Evolutionary conservation across 2,329 filamentous ascomycete species (phyloP).

Genomic region (Hypoxylon sp.): DNA sequence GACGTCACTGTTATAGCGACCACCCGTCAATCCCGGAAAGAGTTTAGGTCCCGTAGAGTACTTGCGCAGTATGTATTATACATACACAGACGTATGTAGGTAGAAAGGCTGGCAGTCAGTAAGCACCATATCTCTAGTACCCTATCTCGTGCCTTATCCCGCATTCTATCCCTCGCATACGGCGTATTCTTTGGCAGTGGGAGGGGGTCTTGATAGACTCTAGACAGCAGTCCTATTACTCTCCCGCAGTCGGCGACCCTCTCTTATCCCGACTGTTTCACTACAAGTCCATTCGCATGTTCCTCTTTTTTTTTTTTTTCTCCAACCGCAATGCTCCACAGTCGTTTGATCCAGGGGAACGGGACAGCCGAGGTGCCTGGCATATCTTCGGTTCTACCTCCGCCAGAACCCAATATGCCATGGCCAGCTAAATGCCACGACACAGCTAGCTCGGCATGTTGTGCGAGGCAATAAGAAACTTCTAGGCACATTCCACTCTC

Average conservation of each 20-base stretch:
- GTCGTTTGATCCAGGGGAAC: slow-evolving; percentile 16
- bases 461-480: slow-evolving; percentile 24
- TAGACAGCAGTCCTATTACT: background rate
- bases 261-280: background rate
- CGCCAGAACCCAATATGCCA: background rate
- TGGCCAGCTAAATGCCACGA: slow-evolving; percentile 16
- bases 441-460: slow-evolving; percentile 18
- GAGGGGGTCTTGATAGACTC: slow-evolving; percentile 6
- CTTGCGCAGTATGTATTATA: too few species aligned
- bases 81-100: too few species aligned
- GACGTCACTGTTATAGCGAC: slow-evolving; percentile 4
- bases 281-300: background rate
- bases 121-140: background rate
- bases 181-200: background rate
- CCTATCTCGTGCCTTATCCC: background rate
- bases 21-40: slow-evolving; percentile 10
- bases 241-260: background rate
- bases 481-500: background rate
- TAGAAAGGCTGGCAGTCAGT: slow-evolving; percentile 17
- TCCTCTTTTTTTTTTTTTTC: background rate
- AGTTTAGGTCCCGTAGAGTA: slow-evolving; percentile 15
- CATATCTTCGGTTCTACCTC: slow-evolving; percentile 18
- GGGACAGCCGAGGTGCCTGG: slow-evolving; percentile 15
- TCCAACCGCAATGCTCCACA: slow-evolving; percentile 1
- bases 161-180: background rate